These are phyloP conservation scores for Marasmius sp. DNA, from an alignment of 1,284 basidiomycete genomes.

Conservation along the genomic window DNA sequence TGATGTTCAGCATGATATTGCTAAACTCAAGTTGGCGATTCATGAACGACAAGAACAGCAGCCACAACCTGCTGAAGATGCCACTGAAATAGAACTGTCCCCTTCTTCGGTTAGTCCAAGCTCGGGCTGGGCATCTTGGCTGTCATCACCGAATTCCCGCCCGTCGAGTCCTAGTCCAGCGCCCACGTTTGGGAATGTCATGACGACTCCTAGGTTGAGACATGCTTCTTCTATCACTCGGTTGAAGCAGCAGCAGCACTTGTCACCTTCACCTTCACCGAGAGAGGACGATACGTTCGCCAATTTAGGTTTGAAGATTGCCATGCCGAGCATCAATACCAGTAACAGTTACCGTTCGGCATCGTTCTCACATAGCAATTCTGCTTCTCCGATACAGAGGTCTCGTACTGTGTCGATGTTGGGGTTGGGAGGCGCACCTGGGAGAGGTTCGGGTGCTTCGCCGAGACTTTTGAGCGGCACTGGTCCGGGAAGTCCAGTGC, in stretches of 20 bases:
- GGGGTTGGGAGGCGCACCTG: not conserved
- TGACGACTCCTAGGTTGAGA: slow-evolving; percentile 58
- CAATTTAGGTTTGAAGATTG: slow-evolving; percentile 54
- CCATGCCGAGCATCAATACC: slow-evolving; percentile 49
- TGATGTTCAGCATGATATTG: slow-evolving; percentile 82
- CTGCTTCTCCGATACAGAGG: not conserved
- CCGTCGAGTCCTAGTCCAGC: slow-evolving; percentile 38
- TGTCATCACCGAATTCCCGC: slow-evolving; percentile 35
- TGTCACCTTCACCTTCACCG: slow-evolving; percentile 17
- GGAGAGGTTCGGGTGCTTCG: not conserved
- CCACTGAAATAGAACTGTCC: not conserved
- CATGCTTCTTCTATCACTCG: slow-evolving; percentile 44
- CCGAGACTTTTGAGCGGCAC: not conserved
- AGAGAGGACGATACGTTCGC: slow-evolving; percentile 42
- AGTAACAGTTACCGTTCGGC: slow-evolving; percentile 15
- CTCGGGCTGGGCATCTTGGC: slow-evolving; percentile 60
- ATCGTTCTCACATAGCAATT: slow-evolving; percentile 5
- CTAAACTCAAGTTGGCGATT: slow-evolving; percentile 57
- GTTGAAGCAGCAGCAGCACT: not conserved
- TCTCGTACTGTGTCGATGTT: not conserved
- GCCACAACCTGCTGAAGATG: slow-evolving; percentile 8
- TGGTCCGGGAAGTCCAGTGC: not conserved
- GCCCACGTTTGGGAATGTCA: slow-evolving; percentile 66
- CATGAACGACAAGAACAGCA: slow-evolving; percentile 38
- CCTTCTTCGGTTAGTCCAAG: not conserved